A percentile compares a stretch with the other conserved stretches of the same genome.
These are phyloP conservation scores for Auricularia heimuer DNA, from an alignment of 768 basidiomycete genomes.

Conservation along the genomic window DNA sequence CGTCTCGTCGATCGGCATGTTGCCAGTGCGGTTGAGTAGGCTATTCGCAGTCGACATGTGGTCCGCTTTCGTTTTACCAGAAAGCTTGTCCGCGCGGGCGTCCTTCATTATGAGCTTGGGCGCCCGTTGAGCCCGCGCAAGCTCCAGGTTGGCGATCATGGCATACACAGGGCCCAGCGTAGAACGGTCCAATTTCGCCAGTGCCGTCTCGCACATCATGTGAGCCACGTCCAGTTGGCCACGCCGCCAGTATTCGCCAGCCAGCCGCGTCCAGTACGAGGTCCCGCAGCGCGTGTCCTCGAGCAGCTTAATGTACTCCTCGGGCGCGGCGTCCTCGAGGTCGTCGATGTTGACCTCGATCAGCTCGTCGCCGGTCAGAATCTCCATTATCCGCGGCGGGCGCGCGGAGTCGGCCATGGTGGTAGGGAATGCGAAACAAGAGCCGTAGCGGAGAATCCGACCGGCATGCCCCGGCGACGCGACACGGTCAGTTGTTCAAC, in stretches of 20 bases:
- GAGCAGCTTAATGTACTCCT: slow-evolving; percentile 64
- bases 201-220: slow-evolving; percentile 52
- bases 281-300: slow-evolving; percentile 62
- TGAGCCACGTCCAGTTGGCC: slow-evolving; percentile 70
- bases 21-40: slow-evolving; percentile 50
- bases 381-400: slow-evolving; percentile 39
- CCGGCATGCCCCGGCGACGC: no score
- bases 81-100: slow-evolving; percentile 55
- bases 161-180: slow-evolving; percentile 63
- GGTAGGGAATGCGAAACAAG: slow-evolving; percentile 4
- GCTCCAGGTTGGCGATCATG: slow-evolving; percentile 75
- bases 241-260: slow-evolving; percentile 80
- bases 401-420: slow-evolving; percentile 15
- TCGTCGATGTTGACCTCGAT: slow-evolving; percentile 84
- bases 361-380: slow-evolving; percentile 66
- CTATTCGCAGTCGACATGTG: slow-evolving; percentile 62
- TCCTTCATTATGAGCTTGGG: slow-evolving; percentile 68
- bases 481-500: no score
- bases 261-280: slow-evolving; percentile 72
- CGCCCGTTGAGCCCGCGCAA: slow-evolving; percentile 70
- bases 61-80: slow-evolving; percentile 55
- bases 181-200: slow-evolving; percentile 21
- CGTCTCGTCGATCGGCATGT: slow-evolving; percentile 39
- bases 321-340: slow-evolving; percentile 61
- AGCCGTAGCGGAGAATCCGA: no score